These are phyloP conservation scores for Stephania cephalantha DNA, from an alignment of 164 flowering plant genomes.

Conservation along the genomic window DNA sequence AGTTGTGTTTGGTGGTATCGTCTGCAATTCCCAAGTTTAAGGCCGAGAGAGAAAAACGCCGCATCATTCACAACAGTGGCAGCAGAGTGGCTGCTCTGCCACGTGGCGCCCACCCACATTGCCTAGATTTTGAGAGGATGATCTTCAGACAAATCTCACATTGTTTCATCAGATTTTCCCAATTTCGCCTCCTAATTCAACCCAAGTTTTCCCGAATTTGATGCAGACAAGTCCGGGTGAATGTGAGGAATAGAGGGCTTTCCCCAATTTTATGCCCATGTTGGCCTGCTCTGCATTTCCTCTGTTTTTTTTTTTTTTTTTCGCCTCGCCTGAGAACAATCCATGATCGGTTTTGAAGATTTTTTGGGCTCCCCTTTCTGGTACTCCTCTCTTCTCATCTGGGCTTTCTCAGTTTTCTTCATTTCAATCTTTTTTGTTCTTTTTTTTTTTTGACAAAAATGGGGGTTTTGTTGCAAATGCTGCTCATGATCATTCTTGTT, in stretches of 20 bases:
- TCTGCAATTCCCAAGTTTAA: neutral
- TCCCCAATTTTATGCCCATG: conserved; percentile 14
- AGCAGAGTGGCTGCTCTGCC: neutral
- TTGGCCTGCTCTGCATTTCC: neutral
- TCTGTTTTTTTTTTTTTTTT: conserved; percentile 3
- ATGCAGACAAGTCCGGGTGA: conserved; percentile 19
- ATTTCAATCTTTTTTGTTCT: neutral
- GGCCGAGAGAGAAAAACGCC: neutral
- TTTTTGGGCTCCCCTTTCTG: conserved; percentile 14
- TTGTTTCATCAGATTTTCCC: neutral
- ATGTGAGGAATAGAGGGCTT: conserved; percentile 9
- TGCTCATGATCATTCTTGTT: neutral
- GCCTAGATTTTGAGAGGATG: neutral
- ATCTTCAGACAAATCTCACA: neutral
- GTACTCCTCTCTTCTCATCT: conserved; percentile 1
- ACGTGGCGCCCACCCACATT: neutral
- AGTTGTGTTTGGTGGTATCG: neutral
- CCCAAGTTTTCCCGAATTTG: neutral
- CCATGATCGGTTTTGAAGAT: conserved; percentile 23
- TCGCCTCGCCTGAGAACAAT: conserved; percentile 1
- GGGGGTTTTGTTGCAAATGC: neutral
- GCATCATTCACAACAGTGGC: neutral
- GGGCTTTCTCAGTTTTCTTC: neutral
- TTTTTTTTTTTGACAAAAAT: neutral
- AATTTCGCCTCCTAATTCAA: neutral